phyloP scores from a whole-genome alignment of 495 filamentous ascomycete genomes.

The Penicillium egyptiacum region DNA sequence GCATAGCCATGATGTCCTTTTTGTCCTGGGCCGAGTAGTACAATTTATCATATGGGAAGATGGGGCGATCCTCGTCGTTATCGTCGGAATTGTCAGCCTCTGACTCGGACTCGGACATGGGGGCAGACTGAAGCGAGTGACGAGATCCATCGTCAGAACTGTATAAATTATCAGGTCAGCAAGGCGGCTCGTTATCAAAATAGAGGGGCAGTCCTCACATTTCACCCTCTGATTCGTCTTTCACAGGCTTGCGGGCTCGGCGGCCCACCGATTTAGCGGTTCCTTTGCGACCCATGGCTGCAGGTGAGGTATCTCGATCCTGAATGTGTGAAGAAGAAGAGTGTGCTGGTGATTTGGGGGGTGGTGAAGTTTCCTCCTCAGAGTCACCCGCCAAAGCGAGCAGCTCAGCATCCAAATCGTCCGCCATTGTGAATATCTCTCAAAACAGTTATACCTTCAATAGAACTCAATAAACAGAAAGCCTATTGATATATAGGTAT shows the following conservation, averaged over 20 bases:
- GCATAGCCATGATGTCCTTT: slow-evolving; percentile 77
- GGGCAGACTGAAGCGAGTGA: slow-evolving; percentile 74
- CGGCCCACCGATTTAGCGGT: slow-evolving; percentile 42
- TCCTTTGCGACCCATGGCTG: slow-evolving; percentile 49
- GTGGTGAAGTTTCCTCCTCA: slow-evolving; percentile 54
- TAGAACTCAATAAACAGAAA: neutral
- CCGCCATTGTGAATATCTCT: slow-evolving; percentile 46
- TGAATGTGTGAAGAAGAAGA: slow-evolving; percentile 40
- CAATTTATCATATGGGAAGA: slow-evolving; percentile 86
- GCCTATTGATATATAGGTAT: neutral
- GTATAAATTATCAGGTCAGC: slow-evolving; percentile 19
- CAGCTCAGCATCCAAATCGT: slow-evolving; percentile 83
- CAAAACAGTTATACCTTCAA: slow-evolving; percentile 6
- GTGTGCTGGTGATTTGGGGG: slow-evolving; percentile 38
- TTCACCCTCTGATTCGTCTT: slow-evolving; percentile 77
- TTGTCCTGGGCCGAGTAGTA: slow-evolving; percentile 80
- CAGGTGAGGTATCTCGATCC: slow-evolving; percentile 29
- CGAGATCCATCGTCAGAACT: slow-evolving; percentile 68
- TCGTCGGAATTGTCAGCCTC: slow-evolving; percentile 50
- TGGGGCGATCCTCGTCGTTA: slow-evolving; percentile 56
- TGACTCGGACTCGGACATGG: slow-evolving; percentile 79
- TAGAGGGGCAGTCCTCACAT: slow-evolving; percentile 60
- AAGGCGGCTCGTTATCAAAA: slow-evolving; percentile 1
- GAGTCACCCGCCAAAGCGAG: slow-evolving; percentile 78
- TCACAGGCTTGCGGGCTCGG: slow-evolving; percentile 44